phyloP scores from a whole-genome alignment of 345 rosid genomes.

The Citrus australasica region DNA sequence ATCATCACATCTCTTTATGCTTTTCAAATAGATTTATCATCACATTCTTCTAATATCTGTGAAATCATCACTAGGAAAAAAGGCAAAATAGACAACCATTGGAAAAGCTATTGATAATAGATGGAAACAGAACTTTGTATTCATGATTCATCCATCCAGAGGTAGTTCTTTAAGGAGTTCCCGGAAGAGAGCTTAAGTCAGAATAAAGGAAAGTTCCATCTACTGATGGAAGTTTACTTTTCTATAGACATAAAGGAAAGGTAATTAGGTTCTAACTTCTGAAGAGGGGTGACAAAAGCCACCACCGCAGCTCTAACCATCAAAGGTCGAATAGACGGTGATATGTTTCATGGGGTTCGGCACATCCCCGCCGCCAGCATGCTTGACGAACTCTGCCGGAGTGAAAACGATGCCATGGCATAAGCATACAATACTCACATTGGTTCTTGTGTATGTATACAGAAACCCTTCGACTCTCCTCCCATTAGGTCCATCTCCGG shows the following conservation, averaged over 20 bases:
- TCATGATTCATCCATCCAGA: not conserved
- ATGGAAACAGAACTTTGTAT: not conserved
- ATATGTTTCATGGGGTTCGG: conserved; percentile 27
- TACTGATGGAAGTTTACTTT: not conserved
- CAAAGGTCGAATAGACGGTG: conserved; percentile 8
- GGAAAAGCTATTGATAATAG: not conserved
- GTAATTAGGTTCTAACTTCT: too few species aligned
- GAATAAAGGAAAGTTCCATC: not conserved
- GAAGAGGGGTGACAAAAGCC: too few species aligned
- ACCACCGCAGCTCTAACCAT: not conserved
- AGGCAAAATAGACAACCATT: not conserved
- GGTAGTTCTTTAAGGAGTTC: not conserved
- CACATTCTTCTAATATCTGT: not conserved
- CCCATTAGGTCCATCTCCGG: conserved; percentile 45
- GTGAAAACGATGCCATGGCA: conserved; percentile 51
- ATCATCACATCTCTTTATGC: not conserved
- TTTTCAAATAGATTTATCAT: not conserved
- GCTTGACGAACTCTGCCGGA: conserved; percentile 48
- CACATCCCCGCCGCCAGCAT: conserved; percentile 34
- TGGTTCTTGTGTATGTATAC: conserved; percentile 31
- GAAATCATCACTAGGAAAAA: not conserved
- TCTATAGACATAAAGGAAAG: not conserved
- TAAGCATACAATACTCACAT: conserved; percentile 47
- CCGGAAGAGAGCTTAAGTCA: not conserved
- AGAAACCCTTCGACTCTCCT: conserved; percentile 45